phyloP scores from a whole-genome alignment of 2,329 filamentous ascomycete species.

The Helotiales sp. region DNA sequence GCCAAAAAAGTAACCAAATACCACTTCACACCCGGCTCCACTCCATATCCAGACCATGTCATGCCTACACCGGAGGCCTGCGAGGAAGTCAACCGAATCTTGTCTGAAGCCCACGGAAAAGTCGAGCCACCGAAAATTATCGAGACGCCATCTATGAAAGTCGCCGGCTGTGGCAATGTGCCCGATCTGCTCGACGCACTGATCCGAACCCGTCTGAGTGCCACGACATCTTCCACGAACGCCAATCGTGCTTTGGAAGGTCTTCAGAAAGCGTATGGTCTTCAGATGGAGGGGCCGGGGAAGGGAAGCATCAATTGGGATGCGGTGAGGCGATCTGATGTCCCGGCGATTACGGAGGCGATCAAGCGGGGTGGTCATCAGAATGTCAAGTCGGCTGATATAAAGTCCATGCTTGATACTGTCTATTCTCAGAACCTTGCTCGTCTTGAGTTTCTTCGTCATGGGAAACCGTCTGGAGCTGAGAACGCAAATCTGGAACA shows the following conservation, averaged over 20 bases:
- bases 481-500: constrained; percentile 50
- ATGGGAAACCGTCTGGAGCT: constrained; percentile 48
- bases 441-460: constrained; percentile 55
- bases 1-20: constrained; percentile 50
- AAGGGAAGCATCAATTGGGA: constrained; percentile 79
- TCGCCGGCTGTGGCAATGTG: constrained; percentile 70
- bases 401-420: constrained; percentile 75
- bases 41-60: constrained; percentile 71
- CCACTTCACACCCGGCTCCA: constrained; percentile 57
- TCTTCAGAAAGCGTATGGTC: constrained; percentile 67
- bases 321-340: constrained; percentile 63
- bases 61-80: constrained; percentile 72
- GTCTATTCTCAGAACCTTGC: constrained; percentile 70
- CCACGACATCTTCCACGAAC: constrained; percentile 54
- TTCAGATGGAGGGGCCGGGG: constrained; percentile 64
- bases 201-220: constrained; percentile 58
- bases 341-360: constrained; percentile 67
- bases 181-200: constrained; percentile 60
- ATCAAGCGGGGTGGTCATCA: constrained; percentile 75
- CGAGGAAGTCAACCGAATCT: constrained; percentile 67
- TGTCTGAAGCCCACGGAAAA: constrained; percentile 69
- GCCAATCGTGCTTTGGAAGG: constrained; percentile 70
- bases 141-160: constrained; percentile 69
- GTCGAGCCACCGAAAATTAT: constrained; percentile 68
- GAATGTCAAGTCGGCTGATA: constrained; percentile 71